Conservation (phyloP, 176 grass and related monocot genomes). For the Oryza officinalis region DNA sequence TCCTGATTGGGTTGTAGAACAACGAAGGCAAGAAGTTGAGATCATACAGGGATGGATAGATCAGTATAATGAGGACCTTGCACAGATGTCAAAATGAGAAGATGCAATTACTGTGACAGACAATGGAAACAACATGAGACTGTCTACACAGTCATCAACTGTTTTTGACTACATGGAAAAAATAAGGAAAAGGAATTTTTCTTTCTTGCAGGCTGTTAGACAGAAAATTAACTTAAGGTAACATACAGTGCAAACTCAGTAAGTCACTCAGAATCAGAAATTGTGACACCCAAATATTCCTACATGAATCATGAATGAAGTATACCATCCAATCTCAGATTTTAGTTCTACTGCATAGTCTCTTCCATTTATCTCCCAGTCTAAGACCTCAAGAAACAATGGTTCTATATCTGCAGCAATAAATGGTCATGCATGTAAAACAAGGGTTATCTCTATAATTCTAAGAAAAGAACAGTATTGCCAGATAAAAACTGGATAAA, state of each 20-base stretch:
- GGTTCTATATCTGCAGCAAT: not conserved
- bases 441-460: not conserved
- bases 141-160: not conserved
- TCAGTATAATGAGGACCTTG: constrained; percentile 69
- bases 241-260: constrained; percentile 9
- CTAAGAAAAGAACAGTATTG: not conserved
- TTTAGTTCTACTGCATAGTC: not conserved
- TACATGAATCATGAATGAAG: constrained; percentile 7
- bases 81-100: constrained; percentile 39
- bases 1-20: constrained; percentile 73
- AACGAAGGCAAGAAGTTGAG: constrained; percentile 73
- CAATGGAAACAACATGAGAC: not conserved
- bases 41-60: constrained; percentile 83
- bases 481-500: not conserved
- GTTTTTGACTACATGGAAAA: constrained; percentile 17
- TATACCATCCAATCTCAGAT: not conserved
- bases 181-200: not conserved
- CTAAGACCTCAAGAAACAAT: not conserved
- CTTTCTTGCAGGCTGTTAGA: constrained; percentile 26
- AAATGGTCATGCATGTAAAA: not conserved
- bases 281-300: constrained; percentile 6
- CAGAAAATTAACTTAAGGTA: constrained; percentile 11
- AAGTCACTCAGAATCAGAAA: constrained; percentile 16
- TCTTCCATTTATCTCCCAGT: not conserved
- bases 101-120: not conserved